Evolutionary conservation across 805 yeast genomes (phyloP).

Genomic region (Barnettozyma sucrosica): DNA sequence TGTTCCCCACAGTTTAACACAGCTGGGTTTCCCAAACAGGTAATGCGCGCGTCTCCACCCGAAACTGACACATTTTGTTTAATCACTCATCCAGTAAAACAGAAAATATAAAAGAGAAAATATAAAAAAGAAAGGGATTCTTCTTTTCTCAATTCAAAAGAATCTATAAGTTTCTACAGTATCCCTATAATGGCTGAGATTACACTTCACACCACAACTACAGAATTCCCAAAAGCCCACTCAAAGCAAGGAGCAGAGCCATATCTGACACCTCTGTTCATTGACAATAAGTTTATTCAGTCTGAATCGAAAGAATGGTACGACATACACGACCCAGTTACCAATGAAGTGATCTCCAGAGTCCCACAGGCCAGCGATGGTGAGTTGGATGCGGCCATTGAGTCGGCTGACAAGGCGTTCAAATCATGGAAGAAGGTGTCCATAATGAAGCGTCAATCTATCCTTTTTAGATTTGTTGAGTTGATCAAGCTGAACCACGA

Average conservation of each 20-base stretch:
- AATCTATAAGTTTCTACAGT: too few relatives aligned
- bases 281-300: slow-evolving; percentile 40
- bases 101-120: neutral
- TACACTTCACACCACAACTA: slow-evolving; percentile 30
- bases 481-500: slow-evolving; percentile 62
- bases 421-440: slow-evolving; percentile 35
- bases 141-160: neutral
- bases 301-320: slow-evolving; percentile 49
- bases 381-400: slow-evolving; percentile 61
- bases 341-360: slow-evolving; percentile 53
- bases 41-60: neutral
- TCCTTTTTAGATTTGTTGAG: slow-evolving; percentile 62
- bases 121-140: neutral
- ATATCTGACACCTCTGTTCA: slow-evolving; percentile 45
- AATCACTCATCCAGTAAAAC: neutral
- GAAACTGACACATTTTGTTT: neutral
- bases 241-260: slow-evolving; percentile 29
- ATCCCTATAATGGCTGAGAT: slow-evolving; percentile 8
- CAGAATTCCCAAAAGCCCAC: slow-evolving; percentile 38
- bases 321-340: slow-evolving; percentile 71
- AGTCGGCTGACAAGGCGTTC: slow-evolving; percentile 54
- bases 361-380: slow-evolving; percentile 66
- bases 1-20: neutral
- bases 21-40: neutral
- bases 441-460: slow-evolving; percentile 49